Percentiles rank a stretch among this genome's conserved stretches.
These are phyloP conservation scores for Anisodus acutangulus DNA, from an alignment of 257 asterid species.

Conservation along the genomic window DNA sequence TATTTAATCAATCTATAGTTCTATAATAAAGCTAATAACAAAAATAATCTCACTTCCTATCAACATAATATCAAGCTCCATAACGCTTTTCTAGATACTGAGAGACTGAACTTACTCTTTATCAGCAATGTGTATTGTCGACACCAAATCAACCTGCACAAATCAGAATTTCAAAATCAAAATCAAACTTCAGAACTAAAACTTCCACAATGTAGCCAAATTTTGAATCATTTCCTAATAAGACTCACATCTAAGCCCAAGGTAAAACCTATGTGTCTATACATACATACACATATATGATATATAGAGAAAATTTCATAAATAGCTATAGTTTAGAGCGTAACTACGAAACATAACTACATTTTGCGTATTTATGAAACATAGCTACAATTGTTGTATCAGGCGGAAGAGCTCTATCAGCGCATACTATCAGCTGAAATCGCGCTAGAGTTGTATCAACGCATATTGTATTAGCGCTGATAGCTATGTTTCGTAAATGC, in stretches of 20 bases:
- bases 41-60: neutral
- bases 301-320: no score
- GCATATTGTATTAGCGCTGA: no score
- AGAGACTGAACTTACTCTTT: slow-evolving; percentile 69
- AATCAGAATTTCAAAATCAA: slow-evolving; percentile 21
- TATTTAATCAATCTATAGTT: neutral
- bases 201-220: neutral
- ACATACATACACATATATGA: no score
- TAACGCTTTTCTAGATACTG: neutral
- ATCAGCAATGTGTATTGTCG: slow-evolving; percentile 97
- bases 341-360: no score
- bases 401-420: no score
- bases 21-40: neutral
- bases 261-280: no score
- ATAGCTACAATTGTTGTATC: no score
- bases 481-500: no score
- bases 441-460: no score
- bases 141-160: slow-evolving; percentile 91
- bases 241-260: neutral
- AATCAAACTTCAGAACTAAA: neutral
- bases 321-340: no score
- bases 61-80: slow-evolving; percentile 4
- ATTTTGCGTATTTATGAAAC: no score
- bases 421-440: no score
- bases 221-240: neutral